These are phyloP conservation scores for Flagelloscypha sp. DNA, from an alignment of 768 basidiomycete genomes.

Conservation along the genomic window DNA sequence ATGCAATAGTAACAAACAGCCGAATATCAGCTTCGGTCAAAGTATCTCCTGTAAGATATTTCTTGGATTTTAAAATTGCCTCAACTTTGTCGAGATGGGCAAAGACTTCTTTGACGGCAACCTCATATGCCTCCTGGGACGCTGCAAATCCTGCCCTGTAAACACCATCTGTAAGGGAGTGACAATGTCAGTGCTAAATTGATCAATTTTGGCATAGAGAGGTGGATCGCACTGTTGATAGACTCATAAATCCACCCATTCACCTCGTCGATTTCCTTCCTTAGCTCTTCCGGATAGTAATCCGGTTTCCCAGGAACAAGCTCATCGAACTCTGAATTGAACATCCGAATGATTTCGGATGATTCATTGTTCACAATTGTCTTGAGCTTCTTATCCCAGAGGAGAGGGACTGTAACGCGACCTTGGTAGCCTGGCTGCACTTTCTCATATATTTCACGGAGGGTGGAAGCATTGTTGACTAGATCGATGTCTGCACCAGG, in stretches of 20 bases:
- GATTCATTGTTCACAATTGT: constrained; percentile 68
- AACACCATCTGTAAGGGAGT: constrained; percentile 34
- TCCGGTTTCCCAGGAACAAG: constrained; percentile 41
- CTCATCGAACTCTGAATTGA: constrained; percentile 54
- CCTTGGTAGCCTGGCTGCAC: constrained; percentile 38
- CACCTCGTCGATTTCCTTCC: constrained; percentile 51
- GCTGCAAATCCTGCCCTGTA: constrained; percentile 64
- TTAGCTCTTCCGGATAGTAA: constrained; percentile 51
- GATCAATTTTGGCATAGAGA: no score
- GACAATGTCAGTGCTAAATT: background rate
- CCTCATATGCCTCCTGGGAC: constrained; percentile 53
- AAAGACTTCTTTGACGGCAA: constrained; percentile 44
- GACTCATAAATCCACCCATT: constrained; percentile 59
- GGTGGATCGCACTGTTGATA: constrained; percentile 39
- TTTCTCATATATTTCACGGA: constrained; percentile 57
- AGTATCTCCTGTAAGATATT: constrained; percentile 49
- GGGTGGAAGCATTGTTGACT: constrained; percentile 35
- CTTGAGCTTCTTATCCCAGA: constrained; percentile 60
- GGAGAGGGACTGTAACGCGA: constrained; percentile 52
- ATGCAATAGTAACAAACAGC: constrained; percentile 58
- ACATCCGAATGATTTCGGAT: constrained; percentile 64
- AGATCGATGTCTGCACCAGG: constrained; percentile 50
- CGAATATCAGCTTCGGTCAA: constrained; percentile 56
- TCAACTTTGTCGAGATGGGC: constrained; percentile 53
- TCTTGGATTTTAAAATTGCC: constrained; percentile 45